Evolutionary conservation across 306 rosid genomes (phyloP).

Genomic region (Astragalus membranaceus): DNA sequence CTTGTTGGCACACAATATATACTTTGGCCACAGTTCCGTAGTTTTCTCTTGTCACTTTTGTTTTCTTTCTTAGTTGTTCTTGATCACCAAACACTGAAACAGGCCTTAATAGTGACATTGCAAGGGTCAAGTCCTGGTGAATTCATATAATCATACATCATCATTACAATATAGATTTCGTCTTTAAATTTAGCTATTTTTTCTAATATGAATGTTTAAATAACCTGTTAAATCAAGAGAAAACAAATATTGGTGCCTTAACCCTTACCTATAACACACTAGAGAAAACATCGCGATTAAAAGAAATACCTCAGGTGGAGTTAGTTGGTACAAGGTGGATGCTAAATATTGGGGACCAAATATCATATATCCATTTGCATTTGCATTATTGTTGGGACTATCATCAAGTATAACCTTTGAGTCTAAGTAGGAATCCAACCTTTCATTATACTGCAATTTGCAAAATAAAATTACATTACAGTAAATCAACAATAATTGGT

Average conservation of each 20-base stretch:
- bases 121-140: conserved; percentile 37
- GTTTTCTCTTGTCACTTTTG: conserved; percentile 16
- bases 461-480: not conserved
- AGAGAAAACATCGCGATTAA: not conserved
- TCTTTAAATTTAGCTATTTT: too few species aligned
- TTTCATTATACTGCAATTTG: not conserved
- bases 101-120: conserved; percentile 27
- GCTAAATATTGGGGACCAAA: conserved; percentile 28
- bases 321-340: conserved; percentile 20
- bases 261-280: too few species aligned
- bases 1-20: conserved; percentile 32
- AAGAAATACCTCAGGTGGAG: conserved; percentile 34
- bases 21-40: conserved; percentile 36
- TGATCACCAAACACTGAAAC: not conserved
- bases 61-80: not conserved
- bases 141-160: not conserved
- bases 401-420: not conserved
- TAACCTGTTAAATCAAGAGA: too few species aligned
- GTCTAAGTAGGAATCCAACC: not conserved
- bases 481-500: not conserved
- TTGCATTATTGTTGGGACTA: not conserved
- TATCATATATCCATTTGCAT: not conserved
- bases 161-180: not conserved
- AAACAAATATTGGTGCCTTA: too few species aligned
- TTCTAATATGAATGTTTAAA: too few species aligned